Conservation (phyloP, 2,329 filamentous ascomycete species). For the Macrophomina tecta region DNA sequence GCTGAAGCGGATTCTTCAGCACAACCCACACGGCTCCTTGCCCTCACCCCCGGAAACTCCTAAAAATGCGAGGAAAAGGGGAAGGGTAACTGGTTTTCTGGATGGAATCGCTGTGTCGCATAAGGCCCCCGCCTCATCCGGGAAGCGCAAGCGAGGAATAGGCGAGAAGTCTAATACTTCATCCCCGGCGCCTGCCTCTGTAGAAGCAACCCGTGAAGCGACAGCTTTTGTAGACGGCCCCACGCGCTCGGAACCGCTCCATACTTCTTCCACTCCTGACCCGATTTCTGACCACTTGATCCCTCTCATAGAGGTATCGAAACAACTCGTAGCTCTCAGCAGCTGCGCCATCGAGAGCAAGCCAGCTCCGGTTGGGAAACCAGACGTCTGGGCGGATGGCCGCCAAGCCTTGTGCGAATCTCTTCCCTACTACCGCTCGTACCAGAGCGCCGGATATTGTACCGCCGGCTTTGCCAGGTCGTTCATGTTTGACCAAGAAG, state of each 20-base stretch:
- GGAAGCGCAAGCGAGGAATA: neutral
- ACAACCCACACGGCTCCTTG: no score
- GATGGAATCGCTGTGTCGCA: no score
- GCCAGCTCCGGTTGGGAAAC: constrained; percentile 44
- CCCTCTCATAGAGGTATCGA: neutral
- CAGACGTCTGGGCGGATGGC: constrained; percentile 62
- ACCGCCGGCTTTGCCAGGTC: constrained; percentile 58
- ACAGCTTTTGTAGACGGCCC: no score
- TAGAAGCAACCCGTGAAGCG: no score
- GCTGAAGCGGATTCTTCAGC: no score
- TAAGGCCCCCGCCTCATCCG: no score
- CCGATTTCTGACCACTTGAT: neutral
- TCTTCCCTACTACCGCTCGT: constrained; percentile 66
- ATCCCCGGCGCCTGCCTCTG: no score
- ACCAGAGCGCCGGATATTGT: constrained; percentile 66
- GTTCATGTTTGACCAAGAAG: constrained; percentile 64
- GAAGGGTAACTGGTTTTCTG: no score
- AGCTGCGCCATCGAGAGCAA: constrained; percentile 24
- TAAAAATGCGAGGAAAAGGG: no score
- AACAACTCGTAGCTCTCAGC: neutral
- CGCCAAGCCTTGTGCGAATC: constrained; percentile 69
- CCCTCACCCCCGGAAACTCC: no score
- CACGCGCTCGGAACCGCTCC: neutral
- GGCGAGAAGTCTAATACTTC: no score
- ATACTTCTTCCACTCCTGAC: neutral